A percentile compares a stretch with the other conserved stretches of the same genome.
phyloP scores from a whole-genome alignment of 2,329 filamentous ascomycete genomes.

The Diplocarpon mali region DNA sequence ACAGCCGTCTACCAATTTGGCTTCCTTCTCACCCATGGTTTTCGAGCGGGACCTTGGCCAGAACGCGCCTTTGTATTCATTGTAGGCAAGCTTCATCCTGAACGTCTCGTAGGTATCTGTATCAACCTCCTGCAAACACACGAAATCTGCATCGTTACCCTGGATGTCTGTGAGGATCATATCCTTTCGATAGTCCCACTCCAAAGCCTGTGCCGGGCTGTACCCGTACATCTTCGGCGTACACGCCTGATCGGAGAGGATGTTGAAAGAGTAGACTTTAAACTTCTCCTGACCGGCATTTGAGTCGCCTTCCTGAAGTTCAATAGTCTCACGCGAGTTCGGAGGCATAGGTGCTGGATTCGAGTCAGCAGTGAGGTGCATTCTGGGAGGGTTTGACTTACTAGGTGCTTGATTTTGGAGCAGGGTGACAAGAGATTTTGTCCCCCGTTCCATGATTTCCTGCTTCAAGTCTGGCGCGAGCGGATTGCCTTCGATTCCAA shows the following conservation, averaged over 20 bases:
- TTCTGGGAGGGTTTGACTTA: slow-evolving; percentile 38
- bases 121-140: slow-evolving; percentile 90
- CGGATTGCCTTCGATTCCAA: slow-evolving; percentile 89
- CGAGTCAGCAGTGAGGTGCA: slow-evolving; percentile 4
- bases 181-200: slow-evolving; percentile 78
- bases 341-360: slow-evolving; percentile 64
- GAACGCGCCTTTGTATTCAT: slow-evolving; percentile 89
- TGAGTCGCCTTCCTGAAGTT: slow-evolving; percentile 57
- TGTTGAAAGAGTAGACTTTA: slow-evolving; percentile 88
- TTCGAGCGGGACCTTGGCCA: slow-evolving; percentile 83
- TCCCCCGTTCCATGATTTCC: slow-evolving; percentile 78
- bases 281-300: slow-evolving; percentile 53
- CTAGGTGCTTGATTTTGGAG: slow-evolving; percentile 77
- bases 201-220: slow-evolving; percentile 67
- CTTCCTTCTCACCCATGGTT: slow-evolving; percentile 85
- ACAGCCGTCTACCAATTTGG: slow-evolving; percentile 85
- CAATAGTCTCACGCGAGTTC: slow-evolving; percentile 62
- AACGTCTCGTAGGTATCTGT: slow-evolving; percentile 88
- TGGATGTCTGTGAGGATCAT: slow-evolving; percentile 76
- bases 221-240: slow-evolving; percentile 82
- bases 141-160: slow-evolving; percentile 71
- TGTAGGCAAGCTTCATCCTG: slow-evolving; percentile 70
- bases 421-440: slow-evolving; percentile 70
- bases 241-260: slow-evolving; percentile 86
- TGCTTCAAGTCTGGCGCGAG: slow-evolving; percentile 66